Evolutionary conservation across 2,329 filamentous ascomycete species (phyloP), one percentile per base, ranked within the genome.

Genomic region (Lachnellula arida): DNA sequence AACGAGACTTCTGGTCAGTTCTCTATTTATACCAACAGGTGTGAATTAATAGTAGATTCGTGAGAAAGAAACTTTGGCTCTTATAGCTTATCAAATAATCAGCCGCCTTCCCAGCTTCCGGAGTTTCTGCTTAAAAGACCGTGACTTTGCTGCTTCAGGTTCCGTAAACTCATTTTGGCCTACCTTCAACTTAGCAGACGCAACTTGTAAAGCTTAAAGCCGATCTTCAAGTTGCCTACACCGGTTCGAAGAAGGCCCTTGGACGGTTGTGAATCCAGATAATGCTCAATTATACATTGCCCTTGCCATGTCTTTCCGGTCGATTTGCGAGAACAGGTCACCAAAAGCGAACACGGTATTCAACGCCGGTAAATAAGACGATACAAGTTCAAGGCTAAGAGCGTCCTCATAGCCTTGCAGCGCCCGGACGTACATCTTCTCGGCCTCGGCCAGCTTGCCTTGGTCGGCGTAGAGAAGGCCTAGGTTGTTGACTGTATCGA

Each of bases 361-460:
- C n/a, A 68, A 61, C 51, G 63, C 65, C 53, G 63, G 65, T 55
- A 65, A 57, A 62, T 67, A 66, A 35, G 63, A 66, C n/a, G 59
- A 60, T 55, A 56, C 37, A 60, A 58, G 32, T 55, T 60, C 55
- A 55, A n/a, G 46, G 51, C 54, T 39, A 51, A 59, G 56, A 48
- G 57, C 57, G n/a, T 60, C 61, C 49, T 69, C 61, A 9, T 59
- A 59, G 47, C 67, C 63, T 64, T 64, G 50, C 5, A 72, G 59
- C 49, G 67, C 68, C 47, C 67, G 68, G 8, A 58, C 6, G 23
- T 65, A 71, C 63, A 71, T 71, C 1, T 53, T 54, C 59, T 70
- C 62, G 11, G 59, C 60, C 28, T 59, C 57, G 1, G 25, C 53
- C 6, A 61, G 54, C 59, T 60, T 57, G 51, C 56, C 19, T 19